Base-by-base conservation (phyloP, 768 basidiomycete species). In the Termitomyces sp. region DNA sequence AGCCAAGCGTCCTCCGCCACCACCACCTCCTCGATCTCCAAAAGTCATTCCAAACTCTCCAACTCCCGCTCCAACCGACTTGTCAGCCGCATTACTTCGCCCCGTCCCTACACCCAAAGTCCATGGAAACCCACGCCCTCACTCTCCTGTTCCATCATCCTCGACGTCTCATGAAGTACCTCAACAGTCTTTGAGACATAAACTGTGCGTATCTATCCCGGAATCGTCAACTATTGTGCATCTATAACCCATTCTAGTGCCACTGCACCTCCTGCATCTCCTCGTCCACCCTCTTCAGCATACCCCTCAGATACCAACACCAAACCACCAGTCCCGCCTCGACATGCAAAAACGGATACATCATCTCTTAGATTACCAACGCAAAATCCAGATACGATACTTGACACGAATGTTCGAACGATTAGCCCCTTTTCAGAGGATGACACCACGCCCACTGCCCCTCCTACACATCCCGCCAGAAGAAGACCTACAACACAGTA, bases 1-100 rank as follows among this genome's bases (percentile, higher is more conserved):
- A 13, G 65, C 68, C 18, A 80, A 76, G 57, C 77, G 83, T 47
- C 75, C 78, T 2, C 85, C 85, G 0, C 82, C 81, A 0, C 86
- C 86, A 0, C 86, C 86, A 1, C 81, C 82, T 2, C 78, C 82
- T n/a, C 55, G 59, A 15, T 13, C 52, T 6, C 43, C 44, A 68
- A 65, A 54, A 67, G 55, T 38, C 59, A 53, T 65, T 78, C 60
- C 72, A 3, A 67, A 74, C 0, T 67, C 76, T 27, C 68, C 75
- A 5, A 68, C 70, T n/a, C 73, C 74, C 2, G 12, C 16, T 11
- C 35, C 35, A 18, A 22, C 16, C 6, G 74, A 78, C 16, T 59
- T 66, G 16, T 69, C 69, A 23, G 79, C 83, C 0, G 82, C 83
- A 18, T 69, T 80, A n/a, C 63, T 82, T 51, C 76, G 80, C 15